Conservation (phyloP, 768 basidiomycete species). For the Phylloporus arenicola region DNA sequence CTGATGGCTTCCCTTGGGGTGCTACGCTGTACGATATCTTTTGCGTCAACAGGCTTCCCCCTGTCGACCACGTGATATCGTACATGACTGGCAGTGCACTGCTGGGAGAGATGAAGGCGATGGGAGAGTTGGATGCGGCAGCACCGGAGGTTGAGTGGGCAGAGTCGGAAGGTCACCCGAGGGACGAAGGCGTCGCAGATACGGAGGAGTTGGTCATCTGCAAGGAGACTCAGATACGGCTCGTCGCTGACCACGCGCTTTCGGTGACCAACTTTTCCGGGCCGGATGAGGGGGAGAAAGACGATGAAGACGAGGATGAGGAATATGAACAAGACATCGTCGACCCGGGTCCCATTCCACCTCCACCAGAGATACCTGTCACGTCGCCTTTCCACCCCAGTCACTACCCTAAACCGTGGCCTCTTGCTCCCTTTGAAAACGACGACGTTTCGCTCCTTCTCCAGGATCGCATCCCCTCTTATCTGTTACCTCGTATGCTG, state of each 20-base stretch:
- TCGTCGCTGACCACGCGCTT: not conserved
- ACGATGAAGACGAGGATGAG: not conserved
- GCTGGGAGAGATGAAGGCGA: constrained; percentile 2
- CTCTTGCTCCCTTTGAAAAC: constrained; percentile 33
- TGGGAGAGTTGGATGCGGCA: constrained; percentile 15
- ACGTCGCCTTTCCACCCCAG: constrained; percentile 29
- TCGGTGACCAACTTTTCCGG: not conserved
- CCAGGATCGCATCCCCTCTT: constrained; percentile 30
- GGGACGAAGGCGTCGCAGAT: constrained; percentile 9
- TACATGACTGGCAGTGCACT: constrained; percentile 20
- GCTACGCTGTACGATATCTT: constrained; percentile 27
- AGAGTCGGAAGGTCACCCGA: constrained; percentile 20
- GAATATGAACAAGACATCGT: not conserved
- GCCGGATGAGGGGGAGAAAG: not conserved
- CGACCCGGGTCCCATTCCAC: not conserved
- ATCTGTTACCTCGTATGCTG: constrained; percentile 37
- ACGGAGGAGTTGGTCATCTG: constrained; percentile 14
- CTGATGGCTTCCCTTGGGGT: constrained; percentile 23
- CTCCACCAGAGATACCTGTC: constrained; percentile 6
- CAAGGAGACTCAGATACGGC: not conserved
- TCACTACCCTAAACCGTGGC: constrained; percentile 39
- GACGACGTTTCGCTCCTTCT: constrained; percentile 20
- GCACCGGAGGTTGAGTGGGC: constrained; percentile 20
- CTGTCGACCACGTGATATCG: not conserved
- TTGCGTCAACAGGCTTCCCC: constrained; percentile 6